Evolutionary conservation across 257 asterid species (phyloP), one percentile per base, ranked within the genome.

Genomic region (Mitragyna speciosa): DNA sequence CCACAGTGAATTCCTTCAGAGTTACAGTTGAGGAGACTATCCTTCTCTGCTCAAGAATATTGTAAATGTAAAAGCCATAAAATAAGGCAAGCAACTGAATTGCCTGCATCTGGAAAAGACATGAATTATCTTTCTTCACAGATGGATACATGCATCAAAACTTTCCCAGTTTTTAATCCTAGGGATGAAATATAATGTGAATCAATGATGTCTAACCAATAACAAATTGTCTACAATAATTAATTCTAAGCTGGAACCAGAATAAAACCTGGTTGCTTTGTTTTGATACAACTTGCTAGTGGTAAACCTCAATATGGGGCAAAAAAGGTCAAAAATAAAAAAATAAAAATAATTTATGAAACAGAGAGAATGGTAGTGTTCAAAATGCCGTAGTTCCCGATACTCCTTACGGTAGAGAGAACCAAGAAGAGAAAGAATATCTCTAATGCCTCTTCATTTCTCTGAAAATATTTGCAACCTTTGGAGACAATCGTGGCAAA

Each of bases 391-490:
- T 67, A 77, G 75, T 73, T 76, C 56, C 65, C 24, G 31, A 76
- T 66, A 36, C 41, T 39, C 64, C 76, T 51, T 48, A 63, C 7
- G 52, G 19, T 33, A 56, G 66, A 43, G 15, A n/a, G 41, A 39
- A 45, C 33, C 49, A 56, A 41, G 65, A 58, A 67, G 30, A 39
- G 59, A 75, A 47, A 5, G 71, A 31, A 16, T 22, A 30, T 76
- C 82, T 79, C 89, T 92, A 93, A 85, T 92, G 98, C 84, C 99
- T 92, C 89, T 78, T 86, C 97, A 92, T 91, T 85, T 93, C 97
- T 73, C 81, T 91, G 90, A 95, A 89, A 88, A 92, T 92, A 80
- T 79, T 93, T 48, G 97, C 70, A 85, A 93, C 97, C 87, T 65
- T 85, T 8, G 96, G 94, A 22, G 99, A 93, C 85, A 95, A 77